Percentiles rank a stretch among this genome's conserved stretches.
These are phyloP conservation scores for Colletotrichum sp. DNA, from an alignment of 2,329 filamentous ascomycete species.

Conservation along the genomic window DNA sequence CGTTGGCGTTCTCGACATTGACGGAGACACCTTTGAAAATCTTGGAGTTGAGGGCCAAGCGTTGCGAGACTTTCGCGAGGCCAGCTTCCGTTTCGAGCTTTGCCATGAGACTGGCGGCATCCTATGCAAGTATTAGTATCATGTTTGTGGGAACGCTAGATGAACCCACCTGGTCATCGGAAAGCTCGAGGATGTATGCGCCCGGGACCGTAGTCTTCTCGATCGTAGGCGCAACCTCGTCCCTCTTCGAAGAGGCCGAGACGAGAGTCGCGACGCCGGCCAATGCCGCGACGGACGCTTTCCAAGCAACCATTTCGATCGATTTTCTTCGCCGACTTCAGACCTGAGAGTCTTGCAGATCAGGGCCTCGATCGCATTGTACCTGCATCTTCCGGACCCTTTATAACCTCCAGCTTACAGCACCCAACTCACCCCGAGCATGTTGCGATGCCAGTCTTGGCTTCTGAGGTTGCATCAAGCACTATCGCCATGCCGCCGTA, in stretches of 20 bases:
- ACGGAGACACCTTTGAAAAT: conserved; percentile 55
- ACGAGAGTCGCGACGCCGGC: not conserved
- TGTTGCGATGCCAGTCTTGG: not conserved
- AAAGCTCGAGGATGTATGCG: conserved; percentile 59
- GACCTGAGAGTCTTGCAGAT: not conserved
- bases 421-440: not conserved
- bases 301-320: not conserved
- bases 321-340: not conserved
- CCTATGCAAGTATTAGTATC: not conserved
- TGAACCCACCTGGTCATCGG: conserved; percentile 48
- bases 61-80: conserved; percentile 16
- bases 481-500: not conserved
- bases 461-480: not conserved
- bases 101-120: conserved; percentile 9
- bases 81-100: conserved; percentile 12
- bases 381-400: not conserved
- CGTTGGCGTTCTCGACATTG: conserved; percentile 49
- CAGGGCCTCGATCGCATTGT: not conserved
- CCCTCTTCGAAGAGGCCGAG: not conserved
- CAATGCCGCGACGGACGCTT: not conserved
- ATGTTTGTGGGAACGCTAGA: not conserved
- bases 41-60: conserved; percentile 23
- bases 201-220: conserved; percentile 41
- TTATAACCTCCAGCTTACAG: not conserved
- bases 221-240: conserved; percentile 6